Evolutionary conservation across 768 basidiomycete genomes (phyloP), one percentile per base, ranked within the genome.

Genomic region (Suillus ampliporus): DNA sequence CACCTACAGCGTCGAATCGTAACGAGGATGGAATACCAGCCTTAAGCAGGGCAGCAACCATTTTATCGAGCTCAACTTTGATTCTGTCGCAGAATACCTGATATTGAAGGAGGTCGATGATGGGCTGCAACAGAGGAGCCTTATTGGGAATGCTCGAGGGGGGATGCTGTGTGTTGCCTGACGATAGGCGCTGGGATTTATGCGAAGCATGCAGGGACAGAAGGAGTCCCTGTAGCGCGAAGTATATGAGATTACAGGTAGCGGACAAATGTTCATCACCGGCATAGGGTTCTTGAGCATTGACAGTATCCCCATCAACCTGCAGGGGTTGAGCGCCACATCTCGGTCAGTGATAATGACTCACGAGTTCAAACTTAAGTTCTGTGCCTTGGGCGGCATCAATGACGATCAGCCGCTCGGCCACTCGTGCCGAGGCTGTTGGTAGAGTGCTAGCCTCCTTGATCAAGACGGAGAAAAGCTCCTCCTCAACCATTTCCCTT

Each of bases 101-200:
- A 70, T 94, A 95, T 74, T 94, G 93, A 46, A 94, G 74, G 35
- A 93, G 68, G 71, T 94, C 91, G 64, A 94, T 88, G 64, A 94
- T 79, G 0, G 90, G 90, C 44, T 88, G 89, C 17, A 95, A 81
- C 41, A 94, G 74, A 3, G 80, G 79, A 17, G 85, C 83, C n/a
- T 79, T 56, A 8, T 67, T 63, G 37, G 62, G 63, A 6, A 23
- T n/a, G 21, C 38, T 64, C 5, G 66, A 41, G 41, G 63, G 60
- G 17, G 53, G 13, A 46, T 40, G 60, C 15, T 75, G 35, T 57
- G 78, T 76, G 7, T 70, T 74, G 14, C 68, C 61, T 37, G 71
- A 63, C 23, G 68, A 71, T n/a, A 80, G 71, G 19, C 83, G 81
- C 52, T 71, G 74, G 5, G 68, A 64, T 68, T 86, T 89, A 37